A percentile compares a stretch with the other conserved stretches of the same genome.
Evolutionary conservation across 306 rosid genomes (phyloP).

Genomic region (Cicer chorassanicum): DNA sequence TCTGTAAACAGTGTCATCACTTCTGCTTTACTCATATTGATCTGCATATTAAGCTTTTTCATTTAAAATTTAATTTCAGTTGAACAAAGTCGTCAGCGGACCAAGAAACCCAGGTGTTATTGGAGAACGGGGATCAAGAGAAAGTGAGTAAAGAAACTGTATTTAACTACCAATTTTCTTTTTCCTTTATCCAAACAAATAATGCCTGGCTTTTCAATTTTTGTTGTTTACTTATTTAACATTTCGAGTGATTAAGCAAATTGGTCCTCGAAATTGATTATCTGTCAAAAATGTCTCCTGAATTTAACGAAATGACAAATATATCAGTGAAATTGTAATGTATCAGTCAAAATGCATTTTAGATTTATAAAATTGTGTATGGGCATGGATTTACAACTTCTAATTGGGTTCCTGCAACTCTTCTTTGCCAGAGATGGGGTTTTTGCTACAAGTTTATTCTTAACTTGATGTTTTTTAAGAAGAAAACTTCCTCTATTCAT

Average conservation of each 20-base stretch:
- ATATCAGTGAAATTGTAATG: neutral
- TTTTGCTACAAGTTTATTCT: constrained; percentile 24
- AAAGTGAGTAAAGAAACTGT: constrained; percentile 68
- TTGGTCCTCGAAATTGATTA: neutral
- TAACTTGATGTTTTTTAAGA: neutral
- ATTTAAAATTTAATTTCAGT: constrained; percentile 50
- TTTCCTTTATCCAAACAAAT: constrained; percentile 29
- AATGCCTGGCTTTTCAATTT: neutral
- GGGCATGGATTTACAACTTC: too few relatives aligned
- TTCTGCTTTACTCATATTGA: constrained; percentile 38
- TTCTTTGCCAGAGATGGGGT: neutral
- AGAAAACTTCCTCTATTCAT: constrained; percentile 4
- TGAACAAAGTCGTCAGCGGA: constrained; percentile 94
- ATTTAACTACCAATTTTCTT: neutral
- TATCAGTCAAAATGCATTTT: neutral
- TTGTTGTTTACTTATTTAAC: constrained; percentile 8
- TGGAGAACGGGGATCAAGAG: constrained; percentile 96
- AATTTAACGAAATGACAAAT: neutral
- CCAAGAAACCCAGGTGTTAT: constrained; percentile 91
- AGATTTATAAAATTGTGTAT: too few relatives aligned
- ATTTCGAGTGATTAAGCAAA: neutral
- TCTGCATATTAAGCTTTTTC: constrained; percentile 12
- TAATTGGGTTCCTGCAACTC: too few relatives aligned
- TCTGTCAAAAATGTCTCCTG: neutral
- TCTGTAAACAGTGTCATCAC: neutral